Conservation (phyloP, 345 rosid genomes). For the Kandelia obovata region DNA sequence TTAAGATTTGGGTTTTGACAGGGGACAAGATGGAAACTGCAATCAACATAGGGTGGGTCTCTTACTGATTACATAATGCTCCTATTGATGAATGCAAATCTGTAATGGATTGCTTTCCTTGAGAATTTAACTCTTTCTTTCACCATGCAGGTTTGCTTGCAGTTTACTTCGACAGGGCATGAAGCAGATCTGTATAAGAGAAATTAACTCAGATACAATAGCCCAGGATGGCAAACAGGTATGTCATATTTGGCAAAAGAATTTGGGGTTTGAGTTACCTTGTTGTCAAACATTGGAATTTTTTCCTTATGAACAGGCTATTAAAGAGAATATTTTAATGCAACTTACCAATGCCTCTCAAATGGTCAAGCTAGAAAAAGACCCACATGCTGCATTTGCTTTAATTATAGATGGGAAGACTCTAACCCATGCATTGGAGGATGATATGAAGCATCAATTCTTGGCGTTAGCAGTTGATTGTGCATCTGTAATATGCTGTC, state of each 20-base stretch:
- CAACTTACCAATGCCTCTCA: slow-evolving; percentile 49
- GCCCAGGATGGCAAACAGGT: slow-evolving; percentile 63
- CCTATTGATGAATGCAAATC: slow-evolving; percentile 12
- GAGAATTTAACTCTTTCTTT: slow-evolving; percentile 15
- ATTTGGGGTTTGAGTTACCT: slow-evolving; percentile 18
- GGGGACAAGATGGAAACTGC: slow-evolving; percentile 91
- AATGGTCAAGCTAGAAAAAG: slow-evolving; percentile 43
- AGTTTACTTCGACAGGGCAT: slow-evolving; percentile 77
- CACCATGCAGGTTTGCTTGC: slow-evolving; percentile 62
- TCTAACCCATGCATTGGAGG: slow-evolving; percentile 51
- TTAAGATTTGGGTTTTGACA: slow-evolving; percentile 81
- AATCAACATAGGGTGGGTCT: slow-evolving; percentile 66
- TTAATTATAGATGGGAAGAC: slow-evolving; percentile 72
- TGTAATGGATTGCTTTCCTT: background rate
- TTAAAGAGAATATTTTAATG: slow-evolving; percentile 44
- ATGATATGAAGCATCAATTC: slow-evolving; percentile 60
- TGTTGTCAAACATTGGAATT: slow-evolving; percentile 23
- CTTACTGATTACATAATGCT: slow-evolving; percentile 3
- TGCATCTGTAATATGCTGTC: slow-evolving; percentile 83
- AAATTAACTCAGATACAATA: slow-evolving; percentile 42
- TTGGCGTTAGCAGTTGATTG: slow-evolving; percentile 66
- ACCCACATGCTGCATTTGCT: slow-evolving; percentile 49
- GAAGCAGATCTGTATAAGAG: slow-evolving; percentile 55
- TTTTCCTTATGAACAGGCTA: slow-evolving; percentile 42
- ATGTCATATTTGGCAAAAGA: slow-evolving; percentile 13